A percentile compares a stretch with the other conserved stretches of the same genome.
Conservation (phyloP, 768 basidiomycete genomes). For the Rhodotorula taiwanensis region DNA sequence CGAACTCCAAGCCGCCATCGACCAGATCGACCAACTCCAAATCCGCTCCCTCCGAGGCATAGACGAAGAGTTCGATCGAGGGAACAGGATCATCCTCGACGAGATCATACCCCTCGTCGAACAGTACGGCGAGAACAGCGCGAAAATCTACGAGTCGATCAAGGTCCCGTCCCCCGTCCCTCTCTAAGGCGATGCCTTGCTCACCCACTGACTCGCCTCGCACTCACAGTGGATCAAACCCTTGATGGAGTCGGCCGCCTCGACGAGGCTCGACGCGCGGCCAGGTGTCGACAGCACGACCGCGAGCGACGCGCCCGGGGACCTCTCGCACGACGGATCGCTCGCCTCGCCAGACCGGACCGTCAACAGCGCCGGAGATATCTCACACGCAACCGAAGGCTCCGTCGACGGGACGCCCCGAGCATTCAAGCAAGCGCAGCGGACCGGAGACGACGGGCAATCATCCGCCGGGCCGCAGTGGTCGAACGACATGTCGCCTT, state of each 20-base stretch:
- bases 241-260: slow-evolving; percentile 90
- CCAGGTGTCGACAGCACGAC: slow-evolving; percentile 59
- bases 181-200: too few species aligned
- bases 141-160: slow-evolving; percentile 82
- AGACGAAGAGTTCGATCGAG: slow-evolving; percentile 85
- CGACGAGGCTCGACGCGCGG: slow-evolving; percentile 60
- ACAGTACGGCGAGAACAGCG: slow-evolving; percentile 74
- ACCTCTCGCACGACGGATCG: slow-evolving; percentile 43
- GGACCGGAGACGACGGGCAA: background rate
- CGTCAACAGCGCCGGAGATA: slow-evolving; percentile 19
- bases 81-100: slow-evolving; percentile 74
- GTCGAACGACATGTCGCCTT: slow-evolving; percentile 11
- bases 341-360: slow-evolving; percentile 14
- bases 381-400: background rate
- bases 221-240: slow-evolving; percentile 78
- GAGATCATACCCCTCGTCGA: slow-evolving; percentile 81
- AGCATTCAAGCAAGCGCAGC: background rate
- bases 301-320: slow-evolving; percentile 53
- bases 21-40: slow-evolving; percentile 90
- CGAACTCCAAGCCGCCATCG: slow-evolving; percentile 51
- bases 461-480: slow-evolving; percentile 12
- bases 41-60: slow-evolving; percentile 88
- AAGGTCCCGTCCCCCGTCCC: too few species aligned
- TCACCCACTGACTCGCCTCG: background rate
- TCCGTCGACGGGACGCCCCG: slow-evolving; percentile 19